phyloP scores from a whole-genome alignment of 179 eudicot species.

The Nepenthes alata region DNA sequence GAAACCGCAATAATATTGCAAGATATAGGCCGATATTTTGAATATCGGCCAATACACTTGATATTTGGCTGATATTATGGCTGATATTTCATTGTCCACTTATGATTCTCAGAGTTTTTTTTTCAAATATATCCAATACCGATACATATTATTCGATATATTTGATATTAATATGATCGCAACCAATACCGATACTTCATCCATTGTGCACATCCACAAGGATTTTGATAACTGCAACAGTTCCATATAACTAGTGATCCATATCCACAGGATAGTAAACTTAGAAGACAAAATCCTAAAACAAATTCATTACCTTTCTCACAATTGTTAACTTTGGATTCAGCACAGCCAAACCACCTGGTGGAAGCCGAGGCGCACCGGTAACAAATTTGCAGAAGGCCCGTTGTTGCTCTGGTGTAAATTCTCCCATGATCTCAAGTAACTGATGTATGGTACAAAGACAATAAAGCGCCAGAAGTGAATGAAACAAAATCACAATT shows the following conservation, averaged over 20 bases:
- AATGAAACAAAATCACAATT: neutral
- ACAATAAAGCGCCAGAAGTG: neutral
- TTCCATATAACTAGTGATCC: neutral
- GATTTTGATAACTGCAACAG: too few relatives aligned
- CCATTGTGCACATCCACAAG: too few relatives aligned
- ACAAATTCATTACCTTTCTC: conserved; percentile 56
- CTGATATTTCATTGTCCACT: too few relatives aligned
- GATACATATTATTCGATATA: too few relatives aligned
- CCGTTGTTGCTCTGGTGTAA: conserved; percentile 89
- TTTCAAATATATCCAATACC: too few relatives aligned
- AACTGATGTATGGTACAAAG: conserved; percentile 39
- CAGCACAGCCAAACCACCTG: conserved; percentile 89
- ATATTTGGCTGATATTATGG: too few relatives aligned
- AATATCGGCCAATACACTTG: too few relatives aligned
- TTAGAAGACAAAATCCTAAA: neutral
- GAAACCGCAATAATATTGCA: too few relatives aligned
- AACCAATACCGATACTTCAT: too few relatives aligned
- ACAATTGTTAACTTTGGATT: conserved; percentile 94
- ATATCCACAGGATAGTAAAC: neutral
- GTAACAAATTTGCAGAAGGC: conserved; percentile 98
- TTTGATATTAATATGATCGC: too few relatives aligned
- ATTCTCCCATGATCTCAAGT: conserved; percentile 96
- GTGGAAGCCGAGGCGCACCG: conserved; percentile 97
- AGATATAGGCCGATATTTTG: too few relatives aligned
- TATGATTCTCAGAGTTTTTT: too few relatives aligned